Base-by-base conservation (phyloP, 2,329 filamentous ascomycete genomes). In the Colletotrichum melonis region DNA sequence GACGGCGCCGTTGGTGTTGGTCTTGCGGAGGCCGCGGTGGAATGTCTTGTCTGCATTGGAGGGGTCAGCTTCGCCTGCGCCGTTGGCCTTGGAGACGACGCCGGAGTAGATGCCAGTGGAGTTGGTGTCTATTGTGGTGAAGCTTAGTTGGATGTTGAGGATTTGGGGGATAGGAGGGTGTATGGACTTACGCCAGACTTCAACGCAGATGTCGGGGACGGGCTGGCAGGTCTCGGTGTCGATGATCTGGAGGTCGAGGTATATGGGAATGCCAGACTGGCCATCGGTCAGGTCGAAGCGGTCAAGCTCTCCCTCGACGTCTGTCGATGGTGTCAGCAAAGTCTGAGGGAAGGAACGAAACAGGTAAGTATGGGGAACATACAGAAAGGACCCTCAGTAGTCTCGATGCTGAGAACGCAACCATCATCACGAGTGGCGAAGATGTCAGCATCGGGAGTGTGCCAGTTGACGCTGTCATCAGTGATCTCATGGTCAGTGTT, bases 1-100 rank as follows among this genome's bases (percentile, higher is more conserved):
- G 82, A 70, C 52, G 81, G 49, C 56, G 5, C 69, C 56, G 1
- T 68, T 32, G 32, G 57, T 46, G 65, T 80, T 28, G 74, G 78
- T 71, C 78, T 78, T 30, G n/a, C 66, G 68, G 24, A 70, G 28
- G 19, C 56, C 68, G 35, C 68, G 63, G 55, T 66, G 55, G 63
- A 70, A 67, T 42, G 55, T 59, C 22, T n/a, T 70, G 56, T 24
- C 12, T 22, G 22, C 62, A 30, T 70, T 70, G 54, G 30, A 24
- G 22, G 55, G 56, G 30, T 67, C 68, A 19, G 14, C n/a, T 4
- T 66, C 38, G 22, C 68, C 68, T 11, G 55, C 60, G 5, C 67
- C 67, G 63, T 74, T 64, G 67, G 26, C 35, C 14, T 38, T n/a
- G 12, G 57, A 52, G 57, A 63, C 35, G 28, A 74, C 57, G 58